These are phyloP conservation scores for Kazachstania martiniae DNA, from an alignment of 805 yeast genomes.

Conservation along the genomic window DNA sequence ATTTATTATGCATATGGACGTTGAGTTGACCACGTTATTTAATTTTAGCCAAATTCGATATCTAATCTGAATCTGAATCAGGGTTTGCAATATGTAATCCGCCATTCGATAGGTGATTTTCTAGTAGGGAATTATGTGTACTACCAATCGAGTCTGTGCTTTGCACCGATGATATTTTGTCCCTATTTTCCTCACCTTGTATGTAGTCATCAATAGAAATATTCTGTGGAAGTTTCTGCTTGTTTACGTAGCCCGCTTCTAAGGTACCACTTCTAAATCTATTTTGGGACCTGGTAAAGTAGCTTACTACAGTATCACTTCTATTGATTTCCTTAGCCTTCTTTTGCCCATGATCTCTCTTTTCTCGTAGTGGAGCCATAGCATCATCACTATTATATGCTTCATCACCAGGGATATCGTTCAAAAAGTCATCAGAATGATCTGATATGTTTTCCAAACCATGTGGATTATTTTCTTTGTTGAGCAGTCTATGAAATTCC, in stretches of 20 bases:
- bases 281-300: conserved; percentile 23
- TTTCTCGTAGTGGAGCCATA: conserved; percentile 25
- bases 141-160: too few relatives aligned
- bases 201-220: conserved; percentile 13
- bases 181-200: conserved; percentile 1
- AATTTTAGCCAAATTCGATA: too few relatives aligned
- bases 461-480: too few relatives aligned
- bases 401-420: conserved; percentile 29
- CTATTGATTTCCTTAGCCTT: conserved; percentile 11
- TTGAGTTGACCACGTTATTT: too few relatives aligned
- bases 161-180: not conserved
- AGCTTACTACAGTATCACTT: conserved; percentile 24
- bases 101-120: too few relatives aligned
- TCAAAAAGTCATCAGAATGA: conserved; percentile 14
- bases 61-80: conserved; percentile 19
- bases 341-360: not conserved
- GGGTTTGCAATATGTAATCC: conserved; percentile 25
- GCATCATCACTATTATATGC: conserved; percentile 28
- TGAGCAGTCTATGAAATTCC: conserved; percentile 24
- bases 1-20: too few relatives aligned
- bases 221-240: conserved; percentile 14
- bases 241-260: conserved; percentile 11
- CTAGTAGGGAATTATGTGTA: too few relatives aligned
- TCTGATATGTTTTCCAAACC: conserved; percentile 5
- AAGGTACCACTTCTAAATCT: conserved; percentile 21